Evolutionary conservation across 1,284 basidiomycete species (phyloP).

Genomic region (Hemileia vastatrix): DNA sequence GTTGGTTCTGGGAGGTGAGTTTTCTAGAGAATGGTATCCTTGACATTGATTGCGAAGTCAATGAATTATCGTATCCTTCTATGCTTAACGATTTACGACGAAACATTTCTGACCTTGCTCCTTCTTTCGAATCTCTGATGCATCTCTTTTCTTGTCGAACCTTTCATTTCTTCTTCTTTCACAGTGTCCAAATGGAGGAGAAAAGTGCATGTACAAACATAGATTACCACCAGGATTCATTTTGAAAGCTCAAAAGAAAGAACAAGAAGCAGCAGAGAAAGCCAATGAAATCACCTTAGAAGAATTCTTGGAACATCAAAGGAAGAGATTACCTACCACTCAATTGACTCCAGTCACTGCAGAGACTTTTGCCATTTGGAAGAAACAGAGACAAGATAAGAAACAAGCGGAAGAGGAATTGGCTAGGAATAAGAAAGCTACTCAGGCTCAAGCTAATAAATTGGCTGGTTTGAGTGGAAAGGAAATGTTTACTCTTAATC

Average conservation of each 20-base stretch:
- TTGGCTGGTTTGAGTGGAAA: slow-evolving; percentile 84
- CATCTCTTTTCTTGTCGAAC: not conserved
- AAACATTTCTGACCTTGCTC: too few relatives aligned
- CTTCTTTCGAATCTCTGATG: not conserved
- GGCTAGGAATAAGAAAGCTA: slow-evolving; percentile 70
- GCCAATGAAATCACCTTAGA: slow-evolving; percentile 77
- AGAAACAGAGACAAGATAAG: slow-evolving; percentile 76
- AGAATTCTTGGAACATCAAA: slow-evolving; percentile 91
- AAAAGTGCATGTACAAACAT: slow-evolving; percentile 88
- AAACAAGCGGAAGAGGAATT: slow-evolving; percentile 78
- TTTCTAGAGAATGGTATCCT: not conserved
- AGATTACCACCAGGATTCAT: slow-evolving; percentile 87
- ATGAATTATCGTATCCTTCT: not conserved
- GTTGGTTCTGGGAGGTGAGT: slow-evolving; percentile 73
- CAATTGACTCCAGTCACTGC: slow-evolving; percentile 83
- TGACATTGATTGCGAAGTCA: not conserved
- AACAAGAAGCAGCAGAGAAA: slow-evolving; percentile 60
- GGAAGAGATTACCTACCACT: too few relatives aligned
- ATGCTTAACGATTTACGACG: too few relatives aligned
- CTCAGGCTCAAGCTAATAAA: slow-evolving; percentile 79
- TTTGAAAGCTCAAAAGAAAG: slow-evolving; percentile 36
- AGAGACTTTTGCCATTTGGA: slow-evolving; percentile 89
- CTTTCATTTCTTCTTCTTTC: not conserved
- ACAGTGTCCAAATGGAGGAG: slow-evolving; percentile 61
- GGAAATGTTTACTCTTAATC: slow-evolving; percentile 72